Conservation (phyloP, 345 rosid species). For the Alliaria petiolata region DNA sequence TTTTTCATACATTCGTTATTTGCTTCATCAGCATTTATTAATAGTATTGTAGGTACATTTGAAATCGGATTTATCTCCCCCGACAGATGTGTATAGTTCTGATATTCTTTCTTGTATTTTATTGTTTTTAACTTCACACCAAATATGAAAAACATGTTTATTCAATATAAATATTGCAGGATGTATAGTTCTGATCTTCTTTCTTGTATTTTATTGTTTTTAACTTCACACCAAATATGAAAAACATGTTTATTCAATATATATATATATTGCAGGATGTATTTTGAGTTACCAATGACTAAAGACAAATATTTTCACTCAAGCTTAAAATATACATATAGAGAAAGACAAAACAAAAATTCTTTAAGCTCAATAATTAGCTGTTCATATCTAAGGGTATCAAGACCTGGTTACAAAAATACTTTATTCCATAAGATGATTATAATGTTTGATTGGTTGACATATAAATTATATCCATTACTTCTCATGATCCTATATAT, state of each 20-base stretch:
- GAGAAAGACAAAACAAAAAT: not conserved
- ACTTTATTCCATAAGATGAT: constrained; percentile 1
- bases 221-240: not conserved
- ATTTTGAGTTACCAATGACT: constrained; percentile 1
- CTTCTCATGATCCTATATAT: constrained; percentile 31
- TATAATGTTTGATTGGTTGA: constrained; percentile 11
- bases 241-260: not conserved
- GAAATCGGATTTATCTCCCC: not conserved
- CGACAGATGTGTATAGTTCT: not conserved
- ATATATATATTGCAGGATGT: not conserved
- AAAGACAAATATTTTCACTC: not conserved
- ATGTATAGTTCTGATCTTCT: not conserved
- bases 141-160: too few species aligned
- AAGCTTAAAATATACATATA: not conserved
- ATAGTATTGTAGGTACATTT: not conserved
- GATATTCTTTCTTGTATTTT: too few species aligned
- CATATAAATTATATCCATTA: constrained; percentile 24
- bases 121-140: too few species aligned
- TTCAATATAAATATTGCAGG: too few species aligned
- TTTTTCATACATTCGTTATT: not conserved
- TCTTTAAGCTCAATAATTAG: constrained; percentile 22
- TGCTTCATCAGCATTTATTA: not conserved
- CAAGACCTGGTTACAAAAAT: constrained; percentile 21
- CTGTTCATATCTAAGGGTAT: constrained; percentile 18
- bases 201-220: not conserved